Base-by-base conservation (phyloP, 768 basidiomycete genomes). In the Fistulinella prunicolor region DNA sequence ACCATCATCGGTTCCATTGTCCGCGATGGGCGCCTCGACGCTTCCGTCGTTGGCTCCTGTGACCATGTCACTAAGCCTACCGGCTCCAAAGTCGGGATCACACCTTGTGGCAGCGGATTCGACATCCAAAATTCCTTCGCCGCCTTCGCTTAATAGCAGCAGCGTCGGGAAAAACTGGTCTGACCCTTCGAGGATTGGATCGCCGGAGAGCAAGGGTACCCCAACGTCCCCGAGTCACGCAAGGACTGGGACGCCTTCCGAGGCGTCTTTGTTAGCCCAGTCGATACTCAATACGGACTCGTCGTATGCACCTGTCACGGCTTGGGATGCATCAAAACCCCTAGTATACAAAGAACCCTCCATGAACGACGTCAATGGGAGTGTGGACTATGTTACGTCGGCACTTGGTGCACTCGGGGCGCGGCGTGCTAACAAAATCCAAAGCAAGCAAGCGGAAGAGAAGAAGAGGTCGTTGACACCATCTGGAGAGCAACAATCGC, bases 331-430 rank as follows among this genome's bases (percentile, higher is more conserved):
- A 39, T 47, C 58, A 13, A 63, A 54, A 21, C 10, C 56, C 22
- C 60, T 49, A 14, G 22, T 34, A 36, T 54, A 45, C 24, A 54
- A 47, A 17, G 53, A 55, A 6, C 38, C 47, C 14, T 36, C 39
- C 26, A n/a, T 46, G 29, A 38, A 13, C 37, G 62, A 55, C 35
- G 36, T 12, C 6, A 66, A 67, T 5, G 57, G 58, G 14, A 35
- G 42, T 17, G 41, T 46, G 3, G 57, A 65, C 35, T 35, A 50
- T 28, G 47, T 61, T 16, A 19, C 57, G 7, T 49, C 58, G 0
- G 51, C 61, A 6, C 56, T 69, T 7, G 65, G 67, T 28, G 35
- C 61, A n/a, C 51, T 67, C 1, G 56, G 65, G 38, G 35, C 61
- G 44, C 66, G 67, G 14, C 67, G 67, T 24, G 65, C 65, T 2